phyloP scores from a whole-genome alignment of 257 asterid genomes.

The Pogostemon cablin region DNA sequence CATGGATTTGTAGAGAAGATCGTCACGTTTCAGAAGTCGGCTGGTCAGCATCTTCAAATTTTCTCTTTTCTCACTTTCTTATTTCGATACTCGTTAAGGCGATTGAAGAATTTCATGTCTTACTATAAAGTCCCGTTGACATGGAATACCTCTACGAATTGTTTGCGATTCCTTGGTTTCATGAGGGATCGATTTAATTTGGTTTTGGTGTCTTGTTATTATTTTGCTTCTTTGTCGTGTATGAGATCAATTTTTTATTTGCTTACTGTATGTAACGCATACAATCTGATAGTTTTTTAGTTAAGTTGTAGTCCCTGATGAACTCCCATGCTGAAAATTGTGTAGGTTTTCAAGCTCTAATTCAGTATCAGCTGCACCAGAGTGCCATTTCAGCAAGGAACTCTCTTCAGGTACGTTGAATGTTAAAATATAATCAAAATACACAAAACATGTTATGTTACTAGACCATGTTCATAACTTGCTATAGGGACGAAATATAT shows the following conservation, averaged over 20 bases:
- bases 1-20: conserved; percentile 99
- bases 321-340: conserved; percentile 34
- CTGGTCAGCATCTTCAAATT: conserved; percentile 96
- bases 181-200: conserved; percentile 12
- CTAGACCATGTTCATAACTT: conserved; percentile 29
- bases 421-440: neutral
- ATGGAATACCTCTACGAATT: conserved; percentile 27
- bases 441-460: conserved; percentile 9
- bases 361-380: conserved; percentile 78
- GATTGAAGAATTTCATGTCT: conserved; percentile 38
- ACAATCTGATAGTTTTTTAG: conserved; percentile 13
- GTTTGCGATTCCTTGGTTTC: conserved; percentile 30
- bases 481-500: conserved; percentile 87
- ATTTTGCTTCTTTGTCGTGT: conserved; percentile 32
- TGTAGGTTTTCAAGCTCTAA: conserved; percentile 94
- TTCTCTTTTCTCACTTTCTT: conserved; percentile 55
- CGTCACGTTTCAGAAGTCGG: conserved; percentile 99
- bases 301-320: conserved; percentile 30
- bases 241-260: conserved; percentile 28
- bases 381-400: conserved; percentile 83
- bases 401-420: conserved; percentile 71
- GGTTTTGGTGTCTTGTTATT: conserved; percentile 27
- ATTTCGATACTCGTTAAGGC: conserved; percentile 41
- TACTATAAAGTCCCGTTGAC: conserved; percentile 29
- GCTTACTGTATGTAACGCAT: conserved; percentile 28